Conservation (phyloP, 202 grass and related monocot genomes). For the Bolboschoenoplectus hybrid region DNA sequence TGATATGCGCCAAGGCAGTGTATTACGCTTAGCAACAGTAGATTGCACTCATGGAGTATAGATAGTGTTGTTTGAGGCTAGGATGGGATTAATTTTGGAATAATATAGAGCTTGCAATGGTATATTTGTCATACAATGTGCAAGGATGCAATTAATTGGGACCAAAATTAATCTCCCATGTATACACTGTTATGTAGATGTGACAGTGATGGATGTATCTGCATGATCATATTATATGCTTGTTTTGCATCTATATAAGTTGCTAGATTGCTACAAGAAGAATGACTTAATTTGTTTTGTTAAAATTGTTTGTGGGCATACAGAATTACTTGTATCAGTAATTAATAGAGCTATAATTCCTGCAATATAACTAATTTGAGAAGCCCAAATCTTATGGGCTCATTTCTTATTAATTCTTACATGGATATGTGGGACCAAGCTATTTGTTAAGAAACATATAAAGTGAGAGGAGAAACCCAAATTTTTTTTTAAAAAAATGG, state of each 20-base stretch:
- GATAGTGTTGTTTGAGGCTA: background rate
- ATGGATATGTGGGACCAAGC: too few relatives aligned
- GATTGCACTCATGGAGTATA: conserved; percentile 29
- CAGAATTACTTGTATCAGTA: too few relatives aligned
- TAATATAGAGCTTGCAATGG: background rate
- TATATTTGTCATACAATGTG: background rate
- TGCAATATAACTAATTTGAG: background rate
- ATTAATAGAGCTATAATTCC: background rate
- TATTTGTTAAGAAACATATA: too few relatives aligned
- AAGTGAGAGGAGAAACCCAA: too few relatives aligned
- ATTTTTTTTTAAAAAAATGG: too few relatives aligned
- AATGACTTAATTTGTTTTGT: background rate
- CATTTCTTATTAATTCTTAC: too few relatives aligned
- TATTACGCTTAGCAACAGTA: background rate
- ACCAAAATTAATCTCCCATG: background rate
- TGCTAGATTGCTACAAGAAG: background rate
- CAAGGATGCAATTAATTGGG: background rate
- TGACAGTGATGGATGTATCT: background rate
- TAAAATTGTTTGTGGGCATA: background rate
- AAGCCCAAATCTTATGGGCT: too few relatives aligned
- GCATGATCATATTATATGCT: background rate
- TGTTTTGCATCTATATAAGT: background rate
- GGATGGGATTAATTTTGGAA: background rate
- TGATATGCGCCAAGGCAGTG: background rate
- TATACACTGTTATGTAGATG: background rate